Evolutionary conservation across 2,329 filamentous ascomycete species (phyloP).

Genomic region (Lojkania enalia): DNA sequence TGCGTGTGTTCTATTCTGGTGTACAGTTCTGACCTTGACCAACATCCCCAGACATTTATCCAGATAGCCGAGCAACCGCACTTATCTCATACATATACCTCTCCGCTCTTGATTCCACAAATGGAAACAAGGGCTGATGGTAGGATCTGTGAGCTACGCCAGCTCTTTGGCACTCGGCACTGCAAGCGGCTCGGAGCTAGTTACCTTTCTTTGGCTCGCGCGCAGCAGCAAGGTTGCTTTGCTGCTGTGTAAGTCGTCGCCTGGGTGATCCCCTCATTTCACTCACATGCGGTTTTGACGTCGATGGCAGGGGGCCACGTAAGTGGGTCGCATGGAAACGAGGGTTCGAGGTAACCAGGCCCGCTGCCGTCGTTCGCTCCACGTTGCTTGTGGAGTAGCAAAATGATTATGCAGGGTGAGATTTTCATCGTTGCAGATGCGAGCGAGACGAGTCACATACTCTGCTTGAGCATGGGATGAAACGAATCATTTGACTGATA

Average conservation of each 20-base stretch:
- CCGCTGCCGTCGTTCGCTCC: conserved; percentile 28
- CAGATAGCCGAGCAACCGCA: conserved; percentile 13
- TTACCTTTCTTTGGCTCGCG: not conserved
- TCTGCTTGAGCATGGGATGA: too few species aligned
- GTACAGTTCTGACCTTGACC: not conserved
- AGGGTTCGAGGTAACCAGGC: conserved; percentile 21
- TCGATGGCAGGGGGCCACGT: conserved; percentile 11
- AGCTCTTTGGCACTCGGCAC: not conserved
- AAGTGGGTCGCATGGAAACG: conserved; percentile 14
- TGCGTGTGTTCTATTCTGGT: not conserved
- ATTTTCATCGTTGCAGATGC: too few species aligned
- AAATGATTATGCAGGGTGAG: conserved; percentile 5
- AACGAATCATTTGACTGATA: too few species aligned
- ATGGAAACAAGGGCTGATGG: not conserved
- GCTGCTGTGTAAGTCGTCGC: not conserved
- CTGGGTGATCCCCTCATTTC: conserved; percentile 6
- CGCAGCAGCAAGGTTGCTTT: not conserved
- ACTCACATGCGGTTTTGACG: conserved; percentile 8
- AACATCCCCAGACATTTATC: conserved; percentile 7
- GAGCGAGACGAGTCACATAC: too few species aligned
- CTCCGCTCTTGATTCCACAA: conserved; percentile 11
- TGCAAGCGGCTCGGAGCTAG: not conserved
- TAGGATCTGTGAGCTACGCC: not conserved
- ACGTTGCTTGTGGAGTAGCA: conserved; percentile 26
- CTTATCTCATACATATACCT: conserved; percentile 1